Base-by-base conservation (phyloP, 805 yeast genomes). In the Citeromyces nyonsensis region DNA sequence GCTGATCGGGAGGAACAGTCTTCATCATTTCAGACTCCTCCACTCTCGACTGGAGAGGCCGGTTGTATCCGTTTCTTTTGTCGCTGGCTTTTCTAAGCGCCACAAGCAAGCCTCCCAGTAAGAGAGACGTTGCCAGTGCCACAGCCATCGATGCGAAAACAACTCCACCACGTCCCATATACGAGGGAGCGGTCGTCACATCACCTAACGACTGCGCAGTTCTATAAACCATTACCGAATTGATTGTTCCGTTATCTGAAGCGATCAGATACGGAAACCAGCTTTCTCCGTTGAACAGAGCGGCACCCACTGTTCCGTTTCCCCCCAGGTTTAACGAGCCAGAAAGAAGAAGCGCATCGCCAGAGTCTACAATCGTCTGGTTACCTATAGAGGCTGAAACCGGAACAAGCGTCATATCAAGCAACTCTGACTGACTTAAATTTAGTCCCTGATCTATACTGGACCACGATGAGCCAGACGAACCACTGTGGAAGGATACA, bases 231-330 rank as follows among this genome's bases (percentile, higher is more conserved):
- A 50, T 42, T 1, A 35, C 35, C 2, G 57, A 41, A 10, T 32
- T 33, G 0, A 43, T 29, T 2, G 52, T 31, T 5, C 46, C 43
- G 2, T 48, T 36, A 4, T 52, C 47, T 0, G 63, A 50, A 2
- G 79, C 53, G 37, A 66, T 66, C 3, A 71, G 46, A 36, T 63
- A 69, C 9, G 94, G 94, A 22, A 54, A 44, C 94, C 94, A 84
- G 6, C 41, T 32, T 1, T 56, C 40, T 1, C 93, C 85, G 45
- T 82, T 72, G 51, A 51, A 82, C 20, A 69, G 52, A 0, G 86
- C 88, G 18, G 72, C 60, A 26, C 73, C 67, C 3, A 68, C 71
- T 15, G 52, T 45, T 1, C 86, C 91, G 44, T 65, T 72, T 2
- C 48, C 48, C 3, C 52, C 41, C 26, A 79, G 44, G 4, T 52